Percentiles rank a stretch among this genome's conserved stretches.
These are phyloP conservation scores for Penicillium parvum DNA, from an alignment of 495 filamentous ascomycete genomes.

Conservation along the genomic window DNA sequence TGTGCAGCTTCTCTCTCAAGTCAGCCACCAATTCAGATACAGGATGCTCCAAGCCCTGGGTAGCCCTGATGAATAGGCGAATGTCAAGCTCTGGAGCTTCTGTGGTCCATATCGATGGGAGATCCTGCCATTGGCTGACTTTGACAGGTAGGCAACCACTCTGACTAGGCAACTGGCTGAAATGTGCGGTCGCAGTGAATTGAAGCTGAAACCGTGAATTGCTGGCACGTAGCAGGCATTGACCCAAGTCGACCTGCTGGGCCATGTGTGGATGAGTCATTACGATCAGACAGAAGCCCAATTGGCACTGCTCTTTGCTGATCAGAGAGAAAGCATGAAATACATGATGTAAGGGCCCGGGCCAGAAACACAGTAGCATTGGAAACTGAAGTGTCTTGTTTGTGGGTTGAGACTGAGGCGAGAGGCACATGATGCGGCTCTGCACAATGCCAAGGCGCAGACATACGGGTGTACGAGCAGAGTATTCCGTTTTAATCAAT, in stretches of 20 bases:
- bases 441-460: too few species aligned
- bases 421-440: too few species aligned
- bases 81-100: conserved; percentile 29
- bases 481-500: too few species aligned
- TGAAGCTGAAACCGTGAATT: conserved; percentile 13
- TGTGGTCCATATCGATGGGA: conserved; percentile 24
- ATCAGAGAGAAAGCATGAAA: too few species aligned
- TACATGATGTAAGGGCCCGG: too few species aligned
- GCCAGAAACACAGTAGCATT: too few species aligned
- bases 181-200: conserved; percentile 9
- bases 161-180: background rate
- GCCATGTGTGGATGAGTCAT: conserved; percentile 9
- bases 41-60: background rate
- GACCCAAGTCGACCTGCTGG: conserved; percentile 17
- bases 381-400: too few species aligned
- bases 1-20: conserved; percentile 21
- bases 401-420: too few species aligned
- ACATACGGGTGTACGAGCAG: too few species aligned
- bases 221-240: conserved; percentile 2
- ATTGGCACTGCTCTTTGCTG: background rate
- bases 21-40: conserved; percentile 13
- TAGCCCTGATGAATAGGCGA: conserved; percentile 14
- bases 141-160: background rate
- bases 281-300: background rate
- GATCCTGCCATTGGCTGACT: conserved; percentile 5